Base-by-base conservation (phyloP, 768 basidiomycete genomes). In the Sporobolomyces roseus region DNA sequence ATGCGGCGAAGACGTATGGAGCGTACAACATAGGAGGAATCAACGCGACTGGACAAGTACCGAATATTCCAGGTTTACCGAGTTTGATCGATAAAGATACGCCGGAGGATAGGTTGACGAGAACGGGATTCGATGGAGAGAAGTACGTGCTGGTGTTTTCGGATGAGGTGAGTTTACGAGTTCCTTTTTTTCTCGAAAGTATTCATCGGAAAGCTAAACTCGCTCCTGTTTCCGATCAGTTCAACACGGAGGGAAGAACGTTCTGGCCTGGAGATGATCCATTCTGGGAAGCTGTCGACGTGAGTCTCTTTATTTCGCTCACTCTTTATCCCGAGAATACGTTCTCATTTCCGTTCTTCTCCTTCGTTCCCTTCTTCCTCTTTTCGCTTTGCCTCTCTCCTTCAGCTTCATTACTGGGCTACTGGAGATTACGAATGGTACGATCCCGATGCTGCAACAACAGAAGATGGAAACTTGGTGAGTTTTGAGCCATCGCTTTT, bases 351-450 rank as follows among this genome's bases (percentile, higher is more conserved):
- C 3, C n/a, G 25, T 21, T 12, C 13, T 3, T 5, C 49, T 25
- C 25, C 10, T 16, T 50, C 3, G 8, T 16, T 16, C n/a, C 7
- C 45, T 46, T 46, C 12, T 10, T 23, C 68, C 0, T 32, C n/a
- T 35, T 25, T 58, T 16, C 36, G 43, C 51, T 9, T 13, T 29
- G 29, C 25, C 29, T 23, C 21, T 35, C 23, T 23, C 19, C 2
- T 33, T 46, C 17, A 33, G 33, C 32, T 32, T 21, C n/a, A n/a
- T 19, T 48, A 63, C 46, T 60, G 59, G 75, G 65, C 64, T 2
- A 76, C 88, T 17, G 84, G 84, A 69, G 88, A 89, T 76, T 73
- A 89, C 77, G 89, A 96, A 79, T 73, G 91, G 90, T 93, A 93
- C 77, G 88, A 89, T 76, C 92, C 93, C 0, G 84, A 80, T 32